These are phyloP conservation scores for Diaporthe citriasiana DNA, from an alignment of 2,329 filamentous ascomycete species.

Conservation along the genomic window DNA sequence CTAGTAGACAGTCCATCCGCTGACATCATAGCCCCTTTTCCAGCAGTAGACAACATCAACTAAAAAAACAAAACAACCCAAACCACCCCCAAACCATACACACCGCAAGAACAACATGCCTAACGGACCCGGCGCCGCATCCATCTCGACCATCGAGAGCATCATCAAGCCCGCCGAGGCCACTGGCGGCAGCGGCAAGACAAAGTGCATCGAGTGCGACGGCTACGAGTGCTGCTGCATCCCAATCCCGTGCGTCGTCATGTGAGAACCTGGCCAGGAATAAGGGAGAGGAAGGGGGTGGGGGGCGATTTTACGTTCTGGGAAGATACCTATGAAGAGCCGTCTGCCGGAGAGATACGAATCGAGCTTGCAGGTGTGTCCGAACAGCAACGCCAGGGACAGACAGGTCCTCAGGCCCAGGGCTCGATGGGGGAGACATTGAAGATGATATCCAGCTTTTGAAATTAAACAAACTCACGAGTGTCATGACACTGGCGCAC, in stretches of 20 bases:
- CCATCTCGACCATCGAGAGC: slow-evolving; percentile 62
- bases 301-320: neutral
- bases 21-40: slow-evolving; percentile 26
- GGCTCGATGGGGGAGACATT: too few species aligned
- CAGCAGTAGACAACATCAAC: neutral
- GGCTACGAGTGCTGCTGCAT: slow-evolving; percentile 69
- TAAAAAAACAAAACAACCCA: neutral
- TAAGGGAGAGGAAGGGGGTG: accelerated
- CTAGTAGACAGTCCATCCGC: neutral
- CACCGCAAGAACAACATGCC: slow-evolving; percentile 22
- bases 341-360: neutral
- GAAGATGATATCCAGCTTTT: slow-evolving; percentile 21
- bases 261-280: slow-evolving; percentile 52
- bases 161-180: slow-evolving; percentile 64
- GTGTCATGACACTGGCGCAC: neutral
- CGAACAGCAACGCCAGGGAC: neutral
- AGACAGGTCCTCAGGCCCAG: too few species aligned
- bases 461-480: slow-evolving; percentile 2
- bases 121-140: slow-evolving; percentile 64
- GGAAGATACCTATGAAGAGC: neutral
- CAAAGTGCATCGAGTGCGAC: slow-evolving; percentile 65
- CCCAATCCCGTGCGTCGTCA: slow-evolving; percentile 64
- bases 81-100: neutral
- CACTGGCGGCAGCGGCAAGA: slow-evolving; percentile 54
- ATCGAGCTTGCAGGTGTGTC: neutral